Base-by-base conservation (phyloP, 2,329 filamentous ascomycete genomes). In the Colletotrichum sp. region DNA sequence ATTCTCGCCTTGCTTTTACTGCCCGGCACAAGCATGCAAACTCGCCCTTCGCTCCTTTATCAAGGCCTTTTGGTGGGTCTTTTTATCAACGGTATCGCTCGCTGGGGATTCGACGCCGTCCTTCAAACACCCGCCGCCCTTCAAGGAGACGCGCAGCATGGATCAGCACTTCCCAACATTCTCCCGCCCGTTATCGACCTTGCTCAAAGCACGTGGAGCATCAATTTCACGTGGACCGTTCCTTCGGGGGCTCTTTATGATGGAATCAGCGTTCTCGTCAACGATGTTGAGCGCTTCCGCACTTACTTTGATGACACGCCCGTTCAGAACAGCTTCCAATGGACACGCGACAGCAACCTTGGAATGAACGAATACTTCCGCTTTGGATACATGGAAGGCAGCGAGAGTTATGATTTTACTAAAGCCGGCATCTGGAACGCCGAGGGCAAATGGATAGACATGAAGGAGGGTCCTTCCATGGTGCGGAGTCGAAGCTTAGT, bases 91-190 rank as follows among this genome's bases (percentile, higher is more conserved):
- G 96, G 97, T 68, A 92, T 98, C 76, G 96, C 96, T 6, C 91
- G 96, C 59, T 99, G 97, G 97, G 96, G 96, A 1, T 99, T 98
- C 83, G 96, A 95, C 77, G 90, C 94, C 1, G 92, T 99, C 63
- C 90, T 99, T 18, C 93, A 99, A 85, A 99, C 97, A 0, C 92
- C 95, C 0, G 89, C 85, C 1, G 92, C 93, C 1, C 86, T 99
- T 28, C 92, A 92, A 70, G 92, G 92, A n/a, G 93, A 94, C 78
- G 92, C 91, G 1, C 90, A 92, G 75, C 84, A 90, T 49, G 91
- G 92, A 13, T 92, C 92, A 1, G 85, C 91, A 0, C 88, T 97
- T 2, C 95, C 89, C 57, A 85, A 78, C 0, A 86, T 92, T 30
- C 80, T 87, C 28, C 79, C 81, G 32, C 91, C 89, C 1, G 81